Conservation (phyloP, 257 asterid species). For the Echium plantagineum region DNA sequence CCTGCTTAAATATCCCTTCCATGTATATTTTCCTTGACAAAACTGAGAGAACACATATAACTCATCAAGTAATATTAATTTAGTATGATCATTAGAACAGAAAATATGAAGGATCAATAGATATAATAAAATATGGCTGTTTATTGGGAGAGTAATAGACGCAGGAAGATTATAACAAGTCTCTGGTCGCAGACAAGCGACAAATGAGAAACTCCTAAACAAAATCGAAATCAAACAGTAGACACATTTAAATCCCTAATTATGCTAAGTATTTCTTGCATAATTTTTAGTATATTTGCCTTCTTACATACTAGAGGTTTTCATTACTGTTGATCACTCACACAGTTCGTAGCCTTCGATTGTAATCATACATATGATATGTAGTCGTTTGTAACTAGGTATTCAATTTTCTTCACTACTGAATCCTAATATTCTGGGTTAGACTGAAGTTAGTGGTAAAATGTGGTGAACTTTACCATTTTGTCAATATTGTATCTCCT, state of each 20-base stretch:
- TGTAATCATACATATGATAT: neutral
- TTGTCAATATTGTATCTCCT: neutral
- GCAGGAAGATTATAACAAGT: neutral
- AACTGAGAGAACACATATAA: conserved; percentile 32
- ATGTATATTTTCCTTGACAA: conserved; percentile 64
- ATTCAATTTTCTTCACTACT: neutral
- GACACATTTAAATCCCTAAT: neutral
- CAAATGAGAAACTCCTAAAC: neutral
- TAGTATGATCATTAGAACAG: neutral
- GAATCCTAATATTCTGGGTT: neutral
- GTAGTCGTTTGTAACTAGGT: neutral
- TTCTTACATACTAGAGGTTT: neutral
- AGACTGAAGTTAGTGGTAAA: neutral
- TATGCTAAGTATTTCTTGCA: neutral
- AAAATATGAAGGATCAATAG: neutral
- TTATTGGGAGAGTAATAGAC: neutral
- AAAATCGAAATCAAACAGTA: neutral
- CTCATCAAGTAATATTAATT: neutral
- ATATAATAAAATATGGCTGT: too few species aligned
- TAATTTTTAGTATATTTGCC: too few species aligned
- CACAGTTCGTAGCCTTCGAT: neutral
- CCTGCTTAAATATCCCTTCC: conserved; percentile 81
- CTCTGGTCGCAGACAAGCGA: neutral
- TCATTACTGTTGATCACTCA: neutral
- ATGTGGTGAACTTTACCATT: neutral